phyloP scores from a whole-genome alignment of 345 rosid species.

The Corymbia maculata region DNA sequence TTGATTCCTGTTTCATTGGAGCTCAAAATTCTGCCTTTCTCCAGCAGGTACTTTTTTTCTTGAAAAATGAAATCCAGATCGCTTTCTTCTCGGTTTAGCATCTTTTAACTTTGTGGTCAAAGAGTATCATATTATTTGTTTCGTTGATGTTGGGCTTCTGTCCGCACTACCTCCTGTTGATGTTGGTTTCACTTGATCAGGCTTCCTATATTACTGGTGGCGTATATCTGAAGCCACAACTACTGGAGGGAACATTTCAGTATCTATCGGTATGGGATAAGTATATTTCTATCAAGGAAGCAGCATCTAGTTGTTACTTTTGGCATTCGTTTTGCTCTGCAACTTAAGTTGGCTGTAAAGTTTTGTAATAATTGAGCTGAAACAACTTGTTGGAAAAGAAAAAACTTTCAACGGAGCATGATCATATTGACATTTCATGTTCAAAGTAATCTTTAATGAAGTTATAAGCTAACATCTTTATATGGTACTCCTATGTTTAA shows the following conservation, averaged over 20 bases:
- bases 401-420: neutral
- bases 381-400: neutral
- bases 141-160: neutral
- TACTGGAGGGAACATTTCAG: slow-evolving; percentile 83
- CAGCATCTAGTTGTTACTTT: neutral
- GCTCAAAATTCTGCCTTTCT: slow-evolving; percentile 80
- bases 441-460: neutral
- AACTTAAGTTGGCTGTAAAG: neutral
- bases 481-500: neutral
- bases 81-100: neutral
- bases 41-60: slow-evolving; percentile 55
- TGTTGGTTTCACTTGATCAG: slow-evolving; percentile 14
- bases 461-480: neutral
- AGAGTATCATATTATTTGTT: neutral
- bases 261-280: slow-evolving; percentile 50
- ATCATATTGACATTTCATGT: neutral
- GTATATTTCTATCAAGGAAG: neutral
- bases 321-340: neutral
- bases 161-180: neutral
- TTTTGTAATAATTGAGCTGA: neutral
- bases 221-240: slow-evolving; percentile 82
- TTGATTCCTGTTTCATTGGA: slow-evolving; percentile 86
- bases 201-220: slow-evolving; percentile 94
- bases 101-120: neutral
- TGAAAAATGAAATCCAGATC: neutral